Conservation (phyloP, 2,329 filamentous ascomycete species). For the Microcyclosporella mali region DNA sequence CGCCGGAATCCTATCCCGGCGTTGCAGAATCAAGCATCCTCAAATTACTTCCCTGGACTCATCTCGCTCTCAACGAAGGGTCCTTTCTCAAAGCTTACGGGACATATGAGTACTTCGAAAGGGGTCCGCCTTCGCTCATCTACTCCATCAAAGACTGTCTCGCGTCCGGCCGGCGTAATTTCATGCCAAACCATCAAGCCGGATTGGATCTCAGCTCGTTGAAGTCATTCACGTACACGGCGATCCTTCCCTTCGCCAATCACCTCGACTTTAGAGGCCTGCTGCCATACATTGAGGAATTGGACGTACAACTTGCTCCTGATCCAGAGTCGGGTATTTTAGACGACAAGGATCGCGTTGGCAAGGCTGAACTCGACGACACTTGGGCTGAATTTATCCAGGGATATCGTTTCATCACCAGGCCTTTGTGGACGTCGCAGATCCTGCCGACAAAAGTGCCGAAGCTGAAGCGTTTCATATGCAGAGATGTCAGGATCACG, state of each 20-base stretch:
- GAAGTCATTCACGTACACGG: slow-evolving; percentile 30
- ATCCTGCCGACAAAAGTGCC: slow-evolving; percentile 10
- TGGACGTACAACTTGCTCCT: slow-evolving; percentile 40
- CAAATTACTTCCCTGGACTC: slow-evolving; percentile 57
- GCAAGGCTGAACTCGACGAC: slow-evolving; percentile 38
- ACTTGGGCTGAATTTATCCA: slow-evolving; percentile 32
- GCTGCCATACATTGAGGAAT: slow-evolving; percentile 20
- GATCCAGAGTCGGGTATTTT: slow-evolving; percentile 36
- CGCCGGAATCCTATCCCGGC: slow-evolving; percentile 13
- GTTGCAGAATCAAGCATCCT: slow-evolving; percentile 42
- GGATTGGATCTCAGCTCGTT: slow-evolving; percentile 17
- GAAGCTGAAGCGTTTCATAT: slow-evolving; percentile 22
- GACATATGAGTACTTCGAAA: slow-evolving; percentile 62
- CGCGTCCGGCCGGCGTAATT: neutral
- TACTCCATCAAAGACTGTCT: slow-evolving; percentile 26
- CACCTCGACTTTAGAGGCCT: slow-evolving; percentile 24
- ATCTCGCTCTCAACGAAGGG: slow-evolving; percentile 65
- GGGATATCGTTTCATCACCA: slow-evolving; percentile 18
- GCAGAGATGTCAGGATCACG: slow-evolving; percentile 19
- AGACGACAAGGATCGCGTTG: slow-evolving; percentile 33
- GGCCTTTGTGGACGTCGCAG: slow-evolving; percentile 10
- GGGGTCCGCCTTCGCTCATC: slow-evolving; percentile 42
- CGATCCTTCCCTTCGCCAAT: slow-evolving; percentile 29
- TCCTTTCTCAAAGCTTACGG: slow-evolving; percentile 66
- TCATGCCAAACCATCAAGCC: slow-evolving; percentile 2